phyloP scores from a whole-genome alignment of 106 monocot genomes.

The Alisma plantagoaquatica region DNA sequence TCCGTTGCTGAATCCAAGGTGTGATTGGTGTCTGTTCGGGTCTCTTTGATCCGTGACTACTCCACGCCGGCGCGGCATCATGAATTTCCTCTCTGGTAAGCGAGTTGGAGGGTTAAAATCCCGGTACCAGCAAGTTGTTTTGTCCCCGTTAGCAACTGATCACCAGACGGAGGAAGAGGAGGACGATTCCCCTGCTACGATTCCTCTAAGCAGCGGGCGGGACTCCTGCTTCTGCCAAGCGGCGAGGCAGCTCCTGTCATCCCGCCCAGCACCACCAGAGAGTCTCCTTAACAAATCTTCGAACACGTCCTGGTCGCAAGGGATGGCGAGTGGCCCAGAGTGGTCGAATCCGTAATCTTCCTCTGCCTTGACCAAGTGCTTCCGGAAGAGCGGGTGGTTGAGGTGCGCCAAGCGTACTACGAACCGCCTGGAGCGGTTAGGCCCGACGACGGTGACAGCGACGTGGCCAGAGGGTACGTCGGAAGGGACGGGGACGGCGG shows the following conservation, averaged over 20 bases:
- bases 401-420: conserved; percentile 15
- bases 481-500: conserved; percentile 9
- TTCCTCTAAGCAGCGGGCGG: conserved; percentile 6
- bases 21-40: too few species aligned
- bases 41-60: too few species aligned
- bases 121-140: too few species aligned
- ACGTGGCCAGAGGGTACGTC: conserved; percentile 22
- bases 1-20: too few species aligned
- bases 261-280: too few species aligned
- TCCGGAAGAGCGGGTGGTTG: conserved; percentile 20
- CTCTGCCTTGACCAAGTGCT: conserved; percentile 15
- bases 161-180: conserved; percentile 4
- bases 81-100: too few species aligned
- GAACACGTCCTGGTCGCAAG: conserved; percentile 22
- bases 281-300: conserved; percentile 17
- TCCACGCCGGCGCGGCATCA: too few species aligned
- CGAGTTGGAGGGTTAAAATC: too few species aligned
- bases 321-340: conserved; percentile 19
- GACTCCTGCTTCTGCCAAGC: conserved; percentile 1
- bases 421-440: conserved; percentile 15
- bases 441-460: conserved; percentile 17
- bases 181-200: too few species aligned
- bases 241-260: too few species aligned
- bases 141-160: too few species aligned
- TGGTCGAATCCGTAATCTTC: conserved; percentile 24